Evolutionary conservation across 1,284 basidiomycete species (phyloP).

Genomic region (Ganoderma lucidum): DNA sequence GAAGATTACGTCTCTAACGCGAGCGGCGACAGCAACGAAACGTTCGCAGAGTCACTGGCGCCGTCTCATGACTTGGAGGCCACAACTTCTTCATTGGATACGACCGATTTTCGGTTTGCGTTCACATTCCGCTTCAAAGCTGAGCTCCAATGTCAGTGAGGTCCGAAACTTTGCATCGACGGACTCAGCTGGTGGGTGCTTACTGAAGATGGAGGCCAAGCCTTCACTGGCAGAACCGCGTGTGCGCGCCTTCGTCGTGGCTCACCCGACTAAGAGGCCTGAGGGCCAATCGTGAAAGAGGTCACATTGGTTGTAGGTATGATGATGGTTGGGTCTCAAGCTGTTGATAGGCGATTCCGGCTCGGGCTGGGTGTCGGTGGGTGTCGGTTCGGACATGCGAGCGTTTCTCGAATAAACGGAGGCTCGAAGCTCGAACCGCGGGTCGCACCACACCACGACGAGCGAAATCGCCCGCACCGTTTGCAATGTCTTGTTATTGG

Average conservation of each 20-base stretch:
- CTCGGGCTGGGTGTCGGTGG: too few relatives aligned
- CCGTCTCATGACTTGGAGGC: background rate
- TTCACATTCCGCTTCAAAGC: background rate
- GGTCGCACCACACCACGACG: background rate
- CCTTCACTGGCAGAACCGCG: too few relatives aligned
- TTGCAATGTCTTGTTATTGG: background rate
- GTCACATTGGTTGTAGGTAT: too few relatives aligned
- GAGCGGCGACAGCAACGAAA: background rate
- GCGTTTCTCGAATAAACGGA: too few relatives aligned
- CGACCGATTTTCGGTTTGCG: background rate
- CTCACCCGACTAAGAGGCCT: background rate
- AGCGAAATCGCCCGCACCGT: background rate
- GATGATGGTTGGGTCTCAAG: too few relatives aligned
- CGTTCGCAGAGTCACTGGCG: background rate
- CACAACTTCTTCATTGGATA: background rate
- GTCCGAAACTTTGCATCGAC: background rate
- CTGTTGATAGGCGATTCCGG: too few relatives aligned
- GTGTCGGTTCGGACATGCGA: too few relatives aligned
- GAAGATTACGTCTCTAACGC: background rate
- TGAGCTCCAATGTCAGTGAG: background rate
- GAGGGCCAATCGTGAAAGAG: background rate
- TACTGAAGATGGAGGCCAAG: background rate
- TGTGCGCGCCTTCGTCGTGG: background rate
- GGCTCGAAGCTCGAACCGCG: background rate
- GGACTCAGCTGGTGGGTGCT: background rate